These are phyloP conservation scores for Ganoderma sinense DNA, from an alignment of 1,284 basidiomycete species.

Conservation along the genomic window DNA sequence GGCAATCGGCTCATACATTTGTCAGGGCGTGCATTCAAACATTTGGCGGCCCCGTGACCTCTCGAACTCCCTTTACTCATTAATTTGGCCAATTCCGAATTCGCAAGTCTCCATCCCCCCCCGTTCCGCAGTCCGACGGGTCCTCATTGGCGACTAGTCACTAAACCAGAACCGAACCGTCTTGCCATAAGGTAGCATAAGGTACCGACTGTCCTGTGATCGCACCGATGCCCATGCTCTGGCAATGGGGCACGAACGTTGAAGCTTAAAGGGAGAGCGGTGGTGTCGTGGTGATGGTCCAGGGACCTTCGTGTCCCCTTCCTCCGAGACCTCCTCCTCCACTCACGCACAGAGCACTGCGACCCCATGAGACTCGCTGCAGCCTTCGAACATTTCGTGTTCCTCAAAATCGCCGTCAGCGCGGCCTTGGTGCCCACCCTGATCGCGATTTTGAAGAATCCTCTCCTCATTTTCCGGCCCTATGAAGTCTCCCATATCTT, in stretches of 20 bases:
- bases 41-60: not conserved
- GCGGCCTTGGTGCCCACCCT: conserved; percentile 58
- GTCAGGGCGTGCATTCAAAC: not conserved
- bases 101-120: not conserved
- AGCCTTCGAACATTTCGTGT: conserved; percentile 48
- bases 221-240: not conserved
- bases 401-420: conserved; percentile 49
- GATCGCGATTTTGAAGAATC: conserved; percentile 46
- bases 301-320: not conserved
- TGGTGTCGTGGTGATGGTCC: not conserved
- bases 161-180: not conserved
- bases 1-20: not conserved
- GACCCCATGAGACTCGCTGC: conserved; percentile 52
- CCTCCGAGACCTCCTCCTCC: not conserved
- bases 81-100: not conserved
- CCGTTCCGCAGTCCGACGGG: not conserved
- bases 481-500: conserved; percentile 57
- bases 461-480: conserved; percentile 56
- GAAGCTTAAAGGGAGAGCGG: not conserved
- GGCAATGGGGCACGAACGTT: not conserved
- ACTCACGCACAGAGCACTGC: not conserved
- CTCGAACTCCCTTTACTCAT: not conserved
- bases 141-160: not conserved
- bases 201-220: not conserved
- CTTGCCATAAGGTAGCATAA: not conserved